Base-by-base conservation (phyloP, 2,329 filamentous ascomycete genomes). In the Ophiostoma novo-ulmi region DNA sequence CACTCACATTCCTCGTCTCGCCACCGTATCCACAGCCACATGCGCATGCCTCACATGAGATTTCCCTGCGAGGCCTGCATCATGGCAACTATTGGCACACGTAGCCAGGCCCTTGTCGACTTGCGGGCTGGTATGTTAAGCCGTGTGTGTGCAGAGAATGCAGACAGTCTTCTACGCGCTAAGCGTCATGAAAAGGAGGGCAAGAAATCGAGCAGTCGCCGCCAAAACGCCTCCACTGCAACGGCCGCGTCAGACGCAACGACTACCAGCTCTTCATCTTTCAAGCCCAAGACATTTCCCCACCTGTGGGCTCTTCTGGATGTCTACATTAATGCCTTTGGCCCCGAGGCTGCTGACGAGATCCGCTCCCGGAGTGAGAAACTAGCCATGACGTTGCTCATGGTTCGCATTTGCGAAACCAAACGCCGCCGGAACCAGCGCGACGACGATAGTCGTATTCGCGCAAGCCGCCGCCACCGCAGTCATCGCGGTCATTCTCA, bases 61-160 rank as follows among this genome's bases (percentile, higher is more conserved):
- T 35, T 36, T 17, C 77, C 78, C 17, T 88, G 86, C 73, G 82
- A 86, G 74, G 85, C 84, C 1, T 88, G 86, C 72, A 82, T 85
- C 38, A 76, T 88, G 14, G 80, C 83, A 1, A 78, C 79, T 3
- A 75, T 88, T 0, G 85, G 85, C 1, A 82, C 81, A 0, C 79
- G 80, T 41, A 76, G 75, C 5, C 75, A 78, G 20, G 73, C 81
- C 1, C 76, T 88, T 2, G 75, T 78, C 6, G 84, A 85, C 74
- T 74, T 88, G 41, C 77, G 81, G 38, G 81, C 83, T 3, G 77
- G 79, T 58, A 74, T 86, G 70, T 38, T 81, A 11, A 80, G 81
- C 41, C 80, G 85, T 44, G 73, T 73, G 31, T 76, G 76, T 70
- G 72, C 68, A 17, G 69, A 70, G 22, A 58, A 66, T 5, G 11